Evolutionary conservation across 2,329 filamentous ascomycete genomes (phyloP), one percentile per base, ranked within the genome.

Genomic region (Immersiporthe knoxdaviesiana): DNA sequence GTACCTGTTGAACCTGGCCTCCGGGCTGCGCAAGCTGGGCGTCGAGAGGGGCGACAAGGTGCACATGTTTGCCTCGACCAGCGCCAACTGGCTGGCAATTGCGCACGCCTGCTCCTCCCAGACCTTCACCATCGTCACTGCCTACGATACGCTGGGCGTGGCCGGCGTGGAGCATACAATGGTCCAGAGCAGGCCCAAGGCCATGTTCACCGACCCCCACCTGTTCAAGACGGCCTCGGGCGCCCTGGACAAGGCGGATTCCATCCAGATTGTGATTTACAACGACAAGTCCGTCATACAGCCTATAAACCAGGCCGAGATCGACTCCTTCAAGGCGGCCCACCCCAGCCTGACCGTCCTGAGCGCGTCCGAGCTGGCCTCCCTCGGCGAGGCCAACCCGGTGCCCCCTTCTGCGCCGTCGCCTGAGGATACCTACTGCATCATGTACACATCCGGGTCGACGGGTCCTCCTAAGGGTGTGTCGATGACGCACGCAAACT

Each of bases 381-480:
- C 83, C 69, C 82, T 88, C 14, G 88, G 88, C 73, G 81, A 92
- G 78, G 87, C 90, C 70, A 91, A 92, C 78, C 89, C 88, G 10
- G 85, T 90, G 24, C 88, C 93, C 4, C 86, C 92, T 0, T 87
- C 90, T 30, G 91, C 91, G 10, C 92, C 94, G 24, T 84, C 87
- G 71, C 85, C 92, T 4, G 87, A 91, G 16, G 93, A 97, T 75
- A 84, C 95, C 14, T 96, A 91, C 81, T 97, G 94, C 79, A 87
- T 91, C 78, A 91, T 91, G 89, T 91, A 91, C 79, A 97, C 94
- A 0, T 97, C 94, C 58, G 94, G 94, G 52, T 95, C 93, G 21
- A 97, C 93, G 0, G 94, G 94, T 59, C 85, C 91, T 10, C 94
- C 94, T 66, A 97, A 97, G 84, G 94, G 94, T 76, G 94, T 93